These are phyloP conservation scores for Endocladia muricata DNA, from an alignment of 31 red algal genomes.

Conservation along the genomic window DNA sequence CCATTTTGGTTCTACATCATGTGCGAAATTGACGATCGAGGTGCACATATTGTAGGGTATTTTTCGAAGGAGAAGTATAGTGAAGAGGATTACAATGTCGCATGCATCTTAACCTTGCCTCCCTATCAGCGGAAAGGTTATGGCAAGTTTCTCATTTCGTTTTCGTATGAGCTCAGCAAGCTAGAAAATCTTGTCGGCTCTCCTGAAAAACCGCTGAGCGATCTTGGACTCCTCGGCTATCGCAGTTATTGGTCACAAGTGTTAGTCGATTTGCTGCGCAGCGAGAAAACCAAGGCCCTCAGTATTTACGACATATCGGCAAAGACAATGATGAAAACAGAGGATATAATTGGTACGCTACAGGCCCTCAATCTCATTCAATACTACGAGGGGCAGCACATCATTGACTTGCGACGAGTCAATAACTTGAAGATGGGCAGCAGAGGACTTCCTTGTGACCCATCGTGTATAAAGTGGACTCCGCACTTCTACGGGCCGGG, in stretches of 20 bases:
- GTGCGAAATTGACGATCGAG: conserved; percentile 87
- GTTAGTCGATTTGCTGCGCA: conserved; percentile 79
- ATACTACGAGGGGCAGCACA: conserved; percentile 97
- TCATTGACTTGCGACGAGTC: conserved; percentile 92
- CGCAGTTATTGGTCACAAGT: conserved; percentile 97
- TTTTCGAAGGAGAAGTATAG: conserved; percentile 98
- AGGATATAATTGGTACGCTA: conserved; percentile 95
- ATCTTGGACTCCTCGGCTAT: conserved; percentile 93
- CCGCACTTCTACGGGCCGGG: conserved; percentile 68
- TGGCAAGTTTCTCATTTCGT: conserved; percentile 98
- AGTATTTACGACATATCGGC: conserved; percentile 82
- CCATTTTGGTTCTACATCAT: conserved; percentile 99
- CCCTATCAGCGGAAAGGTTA: conserved; percentile 97
- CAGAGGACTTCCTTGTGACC: conserved; percentile 83
- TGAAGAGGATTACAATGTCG: conserved; percentile 98
- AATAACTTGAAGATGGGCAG: conserved; percentile 86
- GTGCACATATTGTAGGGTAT: conserved; percentile 94
- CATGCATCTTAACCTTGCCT: conserved; percentile 96
- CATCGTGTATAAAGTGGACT: conserved; percentile 80
- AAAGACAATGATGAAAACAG: conserved; percentile 98
- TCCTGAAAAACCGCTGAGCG: conserved; percentile 96
- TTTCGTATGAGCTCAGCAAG: conserved; percentile 96
- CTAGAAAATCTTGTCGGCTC: conserved; percentile 89
- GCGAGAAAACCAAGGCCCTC: conserved; percentile 52
- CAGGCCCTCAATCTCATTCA: conserved; percentile 93